Evolutionary conservation across 179 eudicot species (phyloP).

Genomic region (Spinacia oleracea): DNA sequence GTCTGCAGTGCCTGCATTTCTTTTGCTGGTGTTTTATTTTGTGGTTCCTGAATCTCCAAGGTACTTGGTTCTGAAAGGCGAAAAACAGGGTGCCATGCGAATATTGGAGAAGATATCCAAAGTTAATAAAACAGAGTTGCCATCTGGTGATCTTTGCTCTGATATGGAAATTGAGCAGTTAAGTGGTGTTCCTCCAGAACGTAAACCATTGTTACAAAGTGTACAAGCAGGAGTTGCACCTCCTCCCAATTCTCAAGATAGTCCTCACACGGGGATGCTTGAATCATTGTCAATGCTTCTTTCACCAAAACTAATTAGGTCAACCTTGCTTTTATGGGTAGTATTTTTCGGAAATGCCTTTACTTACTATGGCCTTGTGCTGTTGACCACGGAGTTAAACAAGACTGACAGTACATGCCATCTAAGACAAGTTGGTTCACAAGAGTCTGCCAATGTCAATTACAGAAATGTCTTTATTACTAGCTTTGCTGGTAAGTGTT

Average conservation of each 20-base stretch:
- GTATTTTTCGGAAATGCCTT: conserved; percentile 72
- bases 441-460: conserved; percentile 34
- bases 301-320: conserved; percentile 52
- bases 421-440: conserved; percentile 15
- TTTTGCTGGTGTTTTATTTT: conserved; percentile 50
- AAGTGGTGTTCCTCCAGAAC: conserved; percentile 39
- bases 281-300: conserved; percentile 49
- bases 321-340: conserved; percentile 72
- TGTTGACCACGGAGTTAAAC: conserved; percentile 74
- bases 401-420: conserved; percentile 44
- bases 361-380: conserved; percentile 74
- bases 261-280: conserved; percentile 23
- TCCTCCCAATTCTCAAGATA: conserved; percentile 27
- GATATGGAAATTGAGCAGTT: conserved; percentile 31
- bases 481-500: conserved; percentile 68
- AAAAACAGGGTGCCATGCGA: conserved; percentile 43
- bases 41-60: conserved; percentile 73
- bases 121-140: conserved; percentile 47
- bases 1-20: conserved; percentile 59
- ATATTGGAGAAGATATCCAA: conserved; percentile 54
- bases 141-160: conserved; percentile 50
- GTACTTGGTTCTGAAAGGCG: conserved; percentile 61
- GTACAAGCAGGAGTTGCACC: conserved; percentile 9
- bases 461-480: conserved; percentile 73
- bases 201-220: conserved; percentile 30